Conservation (phyloP, 139 green algal genomes). For the Trebouxia sp. region DNA sequence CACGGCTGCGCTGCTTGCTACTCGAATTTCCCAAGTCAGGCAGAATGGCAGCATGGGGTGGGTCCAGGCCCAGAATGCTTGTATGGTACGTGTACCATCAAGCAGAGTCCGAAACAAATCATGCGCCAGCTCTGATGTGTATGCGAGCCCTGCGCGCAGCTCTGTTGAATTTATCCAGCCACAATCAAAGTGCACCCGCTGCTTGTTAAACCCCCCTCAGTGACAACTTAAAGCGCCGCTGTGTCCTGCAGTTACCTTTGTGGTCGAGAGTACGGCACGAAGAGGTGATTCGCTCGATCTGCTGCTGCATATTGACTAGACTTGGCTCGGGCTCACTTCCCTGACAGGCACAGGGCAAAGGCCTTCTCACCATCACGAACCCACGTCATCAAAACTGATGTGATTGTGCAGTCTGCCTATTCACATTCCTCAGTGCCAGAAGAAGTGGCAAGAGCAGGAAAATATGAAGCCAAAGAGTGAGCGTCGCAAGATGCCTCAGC, state of each 20-base stretch:
- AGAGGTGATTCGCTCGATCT: background rate
- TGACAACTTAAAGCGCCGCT: too few relatives aligned
- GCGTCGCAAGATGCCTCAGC: slow-evolving; percentile 24
- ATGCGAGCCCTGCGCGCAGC: background rate
- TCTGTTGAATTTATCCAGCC: too few relatives aligned
- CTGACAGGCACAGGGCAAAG: background rate
- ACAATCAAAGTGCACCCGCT: too few relatives aligned
- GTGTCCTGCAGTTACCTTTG: slow-evolving; percentile 20
- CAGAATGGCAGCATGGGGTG: slow-evolving; percentile 21
- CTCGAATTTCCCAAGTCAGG: too few relatives aligned
- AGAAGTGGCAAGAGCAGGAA: slow-evolving; percentile 39
- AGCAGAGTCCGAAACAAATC: background rate
- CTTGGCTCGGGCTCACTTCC: background rate
- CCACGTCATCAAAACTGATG: too few relatives aligned
- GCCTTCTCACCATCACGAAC: background rate
- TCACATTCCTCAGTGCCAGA: slow-evolving; percentile 61
- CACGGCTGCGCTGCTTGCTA: too few relatives aligned
- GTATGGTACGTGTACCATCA: background rate
- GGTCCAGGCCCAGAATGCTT: slow-evolving; percentile 14
- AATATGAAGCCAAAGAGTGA: slow-evolving; percentile 26
- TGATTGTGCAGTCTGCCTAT: slow-evolving; percentile 42
- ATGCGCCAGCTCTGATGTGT: background rate
- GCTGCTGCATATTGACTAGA: background rate
- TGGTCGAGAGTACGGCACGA: slow-evolving; percentile 22
- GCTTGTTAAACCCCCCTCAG: too few relatives aligned